These are phyloP conservation scores for Sequoiadendron giganteum DNA, from an alignment of 75 land plant genomes.

Conservation along the genomic window DNA sequence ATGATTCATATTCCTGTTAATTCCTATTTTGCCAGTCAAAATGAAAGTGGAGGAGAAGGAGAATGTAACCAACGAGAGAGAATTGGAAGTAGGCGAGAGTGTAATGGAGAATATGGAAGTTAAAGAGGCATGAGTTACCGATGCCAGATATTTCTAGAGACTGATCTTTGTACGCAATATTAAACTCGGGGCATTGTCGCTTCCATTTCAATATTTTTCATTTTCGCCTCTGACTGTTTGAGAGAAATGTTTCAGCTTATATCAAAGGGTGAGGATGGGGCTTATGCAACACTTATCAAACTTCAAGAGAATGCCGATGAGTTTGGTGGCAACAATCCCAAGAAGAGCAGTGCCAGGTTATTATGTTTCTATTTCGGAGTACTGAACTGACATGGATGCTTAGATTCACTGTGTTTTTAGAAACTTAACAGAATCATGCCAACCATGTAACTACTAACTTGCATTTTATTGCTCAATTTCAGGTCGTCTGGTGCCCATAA, in stretches of 20 bases:
- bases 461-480: background rate
- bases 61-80: too few relatives aligned
- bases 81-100: too few relatives aligned
- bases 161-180: too few relatives aligned
- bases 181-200: too few relatives aligned
- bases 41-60: too few relatives aligned
- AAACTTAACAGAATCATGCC: background rate
- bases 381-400: background rate
- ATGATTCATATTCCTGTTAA: too few relatives aligned
- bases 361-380: background rate
- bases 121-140: too few relatives aligned
- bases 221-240: too few relatives aligned
- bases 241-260: constrained; percentile 33
- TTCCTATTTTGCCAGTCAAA: too few relatives aligned
- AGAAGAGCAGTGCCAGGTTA: constrained; percentile 78
- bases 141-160: too few relatives aligned
- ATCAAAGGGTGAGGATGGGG: constrained; percentile 59
- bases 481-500: constrained; percentile 74
- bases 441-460: background rate
- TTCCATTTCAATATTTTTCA: too few relatives aligned
- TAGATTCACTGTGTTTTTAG: background rate
- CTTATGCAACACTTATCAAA: constrained; percentile 66
- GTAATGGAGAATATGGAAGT: too few relatives aligned
- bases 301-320: constrained; percentile 73
- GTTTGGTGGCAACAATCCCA: constrained; percentile 47